Conservation (phyloP, 176 grass and related monocot species). For the Cenchrus fungigraminus region DNA sequence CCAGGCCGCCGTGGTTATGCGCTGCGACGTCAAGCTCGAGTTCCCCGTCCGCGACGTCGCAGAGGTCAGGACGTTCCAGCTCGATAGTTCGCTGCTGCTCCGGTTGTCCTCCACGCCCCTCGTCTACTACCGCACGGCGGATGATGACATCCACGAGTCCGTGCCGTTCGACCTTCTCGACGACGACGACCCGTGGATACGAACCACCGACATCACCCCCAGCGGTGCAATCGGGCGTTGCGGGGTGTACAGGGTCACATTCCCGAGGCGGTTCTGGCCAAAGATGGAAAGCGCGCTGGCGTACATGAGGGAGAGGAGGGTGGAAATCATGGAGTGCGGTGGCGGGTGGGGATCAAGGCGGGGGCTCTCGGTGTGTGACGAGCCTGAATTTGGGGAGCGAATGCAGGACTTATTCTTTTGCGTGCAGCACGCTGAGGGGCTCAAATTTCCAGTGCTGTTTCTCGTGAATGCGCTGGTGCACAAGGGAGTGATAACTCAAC, state of each 20-base stretch:
- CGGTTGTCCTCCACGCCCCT: constrained; percentile 43
- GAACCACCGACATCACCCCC: constrained; percentile 71
- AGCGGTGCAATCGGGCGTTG: constrained; percentile 66
- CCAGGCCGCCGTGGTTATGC: constrained; percentile 45
- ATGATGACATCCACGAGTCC: constrained; percentile 73
- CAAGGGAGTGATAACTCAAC: constrained; percentile 76
- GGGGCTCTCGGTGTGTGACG: constrained; percentile 43
- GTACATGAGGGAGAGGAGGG: constrained; percentile 62
- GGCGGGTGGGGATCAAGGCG: constrained; percentile 13
- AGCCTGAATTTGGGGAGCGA: constrained; percentile 55
- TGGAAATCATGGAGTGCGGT: constrained; percentile 32
- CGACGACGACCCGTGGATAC: constrained; percentile 88
- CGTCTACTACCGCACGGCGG: constrained; percentile 72
- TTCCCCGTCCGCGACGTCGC: constrained; percentile 60
- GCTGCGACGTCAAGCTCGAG: constrained; percentile 78
- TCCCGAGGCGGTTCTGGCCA: constrained; percentile 55
- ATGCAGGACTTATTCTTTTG: constrained; percentile 65
- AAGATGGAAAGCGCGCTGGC: constrained; percentile 57
- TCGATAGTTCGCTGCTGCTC: constrained; percentile 55
- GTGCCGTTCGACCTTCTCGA: constrained; percentile 72
- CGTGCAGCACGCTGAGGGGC: constrained; percentile 51
- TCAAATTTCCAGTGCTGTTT: constrained; percentile 74
- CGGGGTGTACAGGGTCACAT: constrained; percentile 58
- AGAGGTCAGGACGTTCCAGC: constrained; percentile 46
- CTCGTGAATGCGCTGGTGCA: constrained; percentile 79